Base-by-base conservation (phyloP, 345 rosid genomes). In the Orychophragmus violaceus region DNA sequence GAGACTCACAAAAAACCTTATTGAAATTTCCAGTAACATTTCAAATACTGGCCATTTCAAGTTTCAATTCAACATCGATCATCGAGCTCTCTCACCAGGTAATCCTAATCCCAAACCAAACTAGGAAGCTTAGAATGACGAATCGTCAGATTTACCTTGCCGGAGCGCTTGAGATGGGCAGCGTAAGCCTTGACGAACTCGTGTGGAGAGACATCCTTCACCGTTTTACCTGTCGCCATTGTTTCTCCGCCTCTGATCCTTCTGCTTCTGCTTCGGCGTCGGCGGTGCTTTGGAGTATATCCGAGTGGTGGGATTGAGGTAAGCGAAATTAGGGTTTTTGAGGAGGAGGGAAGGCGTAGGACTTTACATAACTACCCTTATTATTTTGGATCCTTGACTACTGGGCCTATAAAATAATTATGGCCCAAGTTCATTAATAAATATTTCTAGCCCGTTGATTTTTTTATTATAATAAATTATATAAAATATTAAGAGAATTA, bases 131-230 rank as follows among this genome's bases (percentile, higher is more conserved):
- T 37, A 18, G 14, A 24, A 36, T 12, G 7, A 25, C 21, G n/a
- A 60, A 3, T 50, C 44, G 61, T 10, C 3, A 42, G 56, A 62
- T 1, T 51, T 64, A 75, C 79, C 75, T 75, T 75, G 36, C 79
- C 79, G 25, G 79, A 75, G 41, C 79, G 75, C 29, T 75, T 75
- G 58, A 75, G 79, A 58, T 75, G 79, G 6, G 79, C 68, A 25
- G 79, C 79, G 58, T 75, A 75, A 27, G 79, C 79, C 71, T 75
- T 75, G 36, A 75, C 79, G 68, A 75, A 75, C 71, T 75, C 79
- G 71, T 75, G 79, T 25, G 79, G 79, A 44, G 79, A 75, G 25
- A 76, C 76, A 69, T 76, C 79, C 48, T 76, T 76, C 44, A 76
- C 79, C 0, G 79, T 76, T 70, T 25, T 76, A 0, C 71, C 79